Conservation (phyloP, 1,284 basidiomycete species). For the Cryptococcus amylolentus region DNA sequence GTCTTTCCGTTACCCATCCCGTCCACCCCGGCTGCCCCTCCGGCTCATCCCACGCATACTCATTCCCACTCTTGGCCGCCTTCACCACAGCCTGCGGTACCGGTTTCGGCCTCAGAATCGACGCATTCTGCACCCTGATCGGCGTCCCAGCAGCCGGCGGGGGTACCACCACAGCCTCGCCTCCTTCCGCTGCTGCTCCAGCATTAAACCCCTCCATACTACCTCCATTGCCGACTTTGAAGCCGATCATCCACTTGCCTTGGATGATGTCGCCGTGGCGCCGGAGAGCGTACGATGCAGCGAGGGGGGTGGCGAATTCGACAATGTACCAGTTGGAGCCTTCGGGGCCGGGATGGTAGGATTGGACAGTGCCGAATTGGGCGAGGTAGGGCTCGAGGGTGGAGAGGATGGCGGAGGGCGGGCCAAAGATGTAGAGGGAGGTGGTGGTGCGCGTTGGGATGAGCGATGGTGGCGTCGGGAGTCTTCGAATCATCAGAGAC, state of each 20-base stretch:
- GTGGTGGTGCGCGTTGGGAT: slow-evolving; percentile 28
- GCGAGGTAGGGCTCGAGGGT: slow-evolving; percentile 33
- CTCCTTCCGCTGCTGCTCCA: slow-evolving; percentile 22
- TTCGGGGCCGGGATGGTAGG: slow-evolving; percentile 36
- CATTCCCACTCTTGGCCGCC: slow-evolving; percentile 15
- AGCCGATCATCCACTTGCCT: slow-evolving; percentile 41
- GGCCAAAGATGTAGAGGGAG: slow-evolving; percentile 42
- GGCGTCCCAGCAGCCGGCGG: slow-evolving; percentile 19
- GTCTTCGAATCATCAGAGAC: slow-evolving; percentile 3
- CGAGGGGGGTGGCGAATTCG: slow-evolving; percentile 26
- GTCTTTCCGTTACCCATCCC: slow-evolving; percentile 21
- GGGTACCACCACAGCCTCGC: slow-evolving; percentile 3
- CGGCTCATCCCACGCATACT: slow-evolving; percentile 35
- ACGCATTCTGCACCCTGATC: slow-evolving; percentile 19
- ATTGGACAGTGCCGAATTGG: slow-evolving; percentile 30
- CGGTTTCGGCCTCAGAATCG: slow-evolving; percentile 21
- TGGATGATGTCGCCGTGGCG: slow-evolving; percentile 43
- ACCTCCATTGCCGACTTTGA: slow-evolving; percentile 33
- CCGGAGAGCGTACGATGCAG: slow-evolving; percentile 35
- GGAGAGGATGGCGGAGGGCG: slow-evolving; percentile 30
- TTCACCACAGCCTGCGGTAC: slow-evolving; percentile 1
- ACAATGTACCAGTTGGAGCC: slow-evolving; percentile 43
- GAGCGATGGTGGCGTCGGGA: slow-evolving; percentile 32
- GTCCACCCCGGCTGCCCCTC: slow-evolving; percentile 11
- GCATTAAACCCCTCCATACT: slow-evolving; percentile 9